phyloP scores from a whole-genome alignment of 2,329 filamentous ascomycete species.

The Xylariaceae sp. region DNA sequence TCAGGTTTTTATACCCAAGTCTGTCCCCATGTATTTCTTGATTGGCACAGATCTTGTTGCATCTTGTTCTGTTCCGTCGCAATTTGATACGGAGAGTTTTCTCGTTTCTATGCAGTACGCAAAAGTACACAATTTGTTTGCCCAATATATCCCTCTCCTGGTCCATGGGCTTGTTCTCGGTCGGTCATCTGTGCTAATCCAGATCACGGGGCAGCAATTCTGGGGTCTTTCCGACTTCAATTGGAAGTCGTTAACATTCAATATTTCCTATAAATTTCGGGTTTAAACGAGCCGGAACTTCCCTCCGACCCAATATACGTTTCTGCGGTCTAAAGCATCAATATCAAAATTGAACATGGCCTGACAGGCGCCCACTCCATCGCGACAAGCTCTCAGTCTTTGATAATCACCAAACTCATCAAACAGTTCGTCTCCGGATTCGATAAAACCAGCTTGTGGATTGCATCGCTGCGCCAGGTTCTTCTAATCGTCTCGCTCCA shows the following conservation, averaged over 20 bases:
- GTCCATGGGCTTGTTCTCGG: background rate
- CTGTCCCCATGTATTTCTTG: slow-evolving; percentile 1
- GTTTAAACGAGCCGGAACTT: no score
- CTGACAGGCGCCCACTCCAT: background rate
- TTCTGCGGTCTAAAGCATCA: background rate
- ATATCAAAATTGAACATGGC: background rate
- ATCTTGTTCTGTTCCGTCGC: background rate
- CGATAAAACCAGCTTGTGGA: background rate
- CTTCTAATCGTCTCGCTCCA: background rate
- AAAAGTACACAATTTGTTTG: background rate
- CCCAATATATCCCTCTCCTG: background rate
- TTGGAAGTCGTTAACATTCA: background rate
- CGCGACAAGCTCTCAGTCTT: background rate
- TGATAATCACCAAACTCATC: background rate
- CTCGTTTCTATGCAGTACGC: background rate
- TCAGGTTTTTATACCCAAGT: slow-evolving; percentile 2
- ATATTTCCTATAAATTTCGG: background rate
- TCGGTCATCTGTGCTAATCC: background rate
- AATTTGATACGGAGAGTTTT: background rate
- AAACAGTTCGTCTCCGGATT: background rate
- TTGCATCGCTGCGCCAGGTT: background rate
- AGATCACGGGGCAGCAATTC: background rate
- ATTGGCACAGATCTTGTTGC: background rate
- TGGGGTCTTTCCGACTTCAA: background rate
- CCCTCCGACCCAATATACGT: no score